A percentile compares a stretch with the other conserved stretches of the same genome.
phyloP scores from a whole-genome alignment of 768 basidiomycete genomes.

The Collybiopsis luxurians region DNA sequence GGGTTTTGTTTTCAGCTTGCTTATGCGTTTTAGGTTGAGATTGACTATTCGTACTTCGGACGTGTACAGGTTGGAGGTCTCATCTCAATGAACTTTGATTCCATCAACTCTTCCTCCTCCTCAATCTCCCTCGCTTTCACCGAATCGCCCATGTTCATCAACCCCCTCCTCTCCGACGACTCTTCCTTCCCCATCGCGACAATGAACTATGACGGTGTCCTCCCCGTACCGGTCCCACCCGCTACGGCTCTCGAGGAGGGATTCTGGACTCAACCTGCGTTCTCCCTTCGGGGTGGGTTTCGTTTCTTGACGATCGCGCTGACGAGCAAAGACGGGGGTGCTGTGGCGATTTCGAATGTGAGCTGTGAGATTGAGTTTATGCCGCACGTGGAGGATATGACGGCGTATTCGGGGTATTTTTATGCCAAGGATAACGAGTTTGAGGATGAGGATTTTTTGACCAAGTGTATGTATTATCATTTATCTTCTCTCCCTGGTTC shows the following conservation, averaged over 20 bases:
- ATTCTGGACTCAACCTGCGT: slow-evolving; percentile 47
- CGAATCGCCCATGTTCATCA: slow-evolving; percentile 54
- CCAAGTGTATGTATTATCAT: slow-evolving; percentile 26
- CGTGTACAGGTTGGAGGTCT: slow-evolving; percentile 55
- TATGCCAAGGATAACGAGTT: slow-evolving; percentile 27
- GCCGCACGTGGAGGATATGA: slow-evolving; percentile 31
- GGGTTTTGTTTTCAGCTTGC: slow-evolving; percentile 3
- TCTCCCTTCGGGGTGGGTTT: slow-evolving; percentile 35
- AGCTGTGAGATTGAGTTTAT: slow-evolving; percentile 31
- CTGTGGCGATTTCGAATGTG: slow-evolving; percentile 29
- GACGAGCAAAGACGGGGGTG: slow-evolving; percentile 13
- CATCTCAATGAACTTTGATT: slow-evolving; percentile 44
- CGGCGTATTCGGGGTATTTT: slow-evolving; percentile 35
- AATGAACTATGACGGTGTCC: slow-evolving; percentile 41
- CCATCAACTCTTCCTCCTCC: slow-evolving; percentile 27
- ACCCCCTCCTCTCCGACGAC: slow-evolving; percentile 51
- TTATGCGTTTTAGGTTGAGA: not conserved
- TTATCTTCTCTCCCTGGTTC: not conserved
- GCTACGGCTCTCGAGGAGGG: slow-evolving; percentile 18
- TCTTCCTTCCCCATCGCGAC: slow-evolving; percentile 45
- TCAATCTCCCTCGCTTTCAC: slow-evolving; percentile 53
- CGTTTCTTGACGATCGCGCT: slow-evolving; percentile 16
- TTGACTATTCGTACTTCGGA: too few relatives aligned
- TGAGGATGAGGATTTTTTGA: slow-evolving; percentile 30
- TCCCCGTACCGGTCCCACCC: slow-evolving; percentile 36